Evolutionary conservation across 2,329 filamentous ascomycete species (phyloP).

Genomic region (Plenodomus lindquistii): DNA sequence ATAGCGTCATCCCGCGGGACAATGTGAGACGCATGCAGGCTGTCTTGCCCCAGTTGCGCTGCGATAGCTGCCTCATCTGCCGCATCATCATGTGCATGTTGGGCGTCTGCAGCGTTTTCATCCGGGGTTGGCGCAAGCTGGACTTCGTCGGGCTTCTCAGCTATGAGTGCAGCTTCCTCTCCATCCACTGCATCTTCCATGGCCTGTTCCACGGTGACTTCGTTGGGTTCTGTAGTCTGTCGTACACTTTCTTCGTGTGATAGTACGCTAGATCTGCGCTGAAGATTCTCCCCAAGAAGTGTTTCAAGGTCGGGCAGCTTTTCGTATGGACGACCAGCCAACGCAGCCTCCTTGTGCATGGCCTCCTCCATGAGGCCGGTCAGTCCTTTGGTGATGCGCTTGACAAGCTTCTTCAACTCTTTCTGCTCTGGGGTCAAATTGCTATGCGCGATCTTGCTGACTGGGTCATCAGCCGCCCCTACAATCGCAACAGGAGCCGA

Average conservation of each 20-base stretch:
- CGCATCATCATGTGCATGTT: conserved; percentile 36
- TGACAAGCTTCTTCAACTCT: conserved; percentile 81
- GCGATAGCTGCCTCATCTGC: conserved; percentile 43
- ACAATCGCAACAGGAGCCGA: conserved; percentile 50
- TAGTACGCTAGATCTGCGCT: conserved; percentile 51
- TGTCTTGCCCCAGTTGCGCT: conserved; percentile 38
- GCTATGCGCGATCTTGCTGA: conserved; percentile 47
- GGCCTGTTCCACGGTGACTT: conserved; percentile 10
- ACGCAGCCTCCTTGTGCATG: conserved; percentile 77
- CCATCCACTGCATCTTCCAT: conserved; percentile 16
- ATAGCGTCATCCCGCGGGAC: conserved; percentile 20
- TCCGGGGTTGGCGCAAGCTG: conserved; percentile 43
- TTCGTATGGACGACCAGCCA: conserved; percentile 71
- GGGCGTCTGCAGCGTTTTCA: conserved; percentile 34
- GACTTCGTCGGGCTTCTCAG: conserved; percentile 24
- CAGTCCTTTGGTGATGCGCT: conserved; percentile 82
- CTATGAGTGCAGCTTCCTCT: conserved; percentile 12
- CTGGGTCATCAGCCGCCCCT: conserved; percentile 47
- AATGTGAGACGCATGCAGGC: conserved; percentile 22
- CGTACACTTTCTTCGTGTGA: conserved; percentile 28
- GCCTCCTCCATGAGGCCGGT: conserved; percentile 78
- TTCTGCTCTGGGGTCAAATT: conserved; percentile 66
- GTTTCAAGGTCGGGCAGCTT: conserved; percentile 74
- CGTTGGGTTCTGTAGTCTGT: conserved; percentile 23
- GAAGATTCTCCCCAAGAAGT: conserved; percentile 69